These are phyloP conservation scores for Immersiella caudata DNA, from an alignment of 495 filamentous ascomycete genomes.

Conservation along the genomic window DNA sequence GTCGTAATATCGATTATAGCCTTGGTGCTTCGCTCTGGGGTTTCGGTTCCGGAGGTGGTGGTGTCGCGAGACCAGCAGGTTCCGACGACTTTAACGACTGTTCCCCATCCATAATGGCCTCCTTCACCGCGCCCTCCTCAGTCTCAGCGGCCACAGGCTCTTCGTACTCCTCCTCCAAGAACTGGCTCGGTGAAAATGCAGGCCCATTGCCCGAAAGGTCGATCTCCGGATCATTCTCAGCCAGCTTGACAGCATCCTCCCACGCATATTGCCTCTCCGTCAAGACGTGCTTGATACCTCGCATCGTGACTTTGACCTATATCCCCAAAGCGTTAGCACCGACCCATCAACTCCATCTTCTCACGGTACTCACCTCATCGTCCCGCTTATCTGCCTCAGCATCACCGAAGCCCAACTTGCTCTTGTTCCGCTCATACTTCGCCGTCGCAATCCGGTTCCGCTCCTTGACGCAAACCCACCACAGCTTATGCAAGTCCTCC, in stretches of 20 bases:
- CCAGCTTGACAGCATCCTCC: constrained; percentile 77
- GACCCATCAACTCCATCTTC: background rate
- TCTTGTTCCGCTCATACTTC: constrained; percentile 61
- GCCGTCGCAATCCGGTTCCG: constrained; percentile 87
- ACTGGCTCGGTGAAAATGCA: constrained; percentile 51
- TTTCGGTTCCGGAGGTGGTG: constrained; percentile 20
- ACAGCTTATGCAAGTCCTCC: constrained; percentile 89
- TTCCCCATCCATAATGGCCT: constrained; percentile 9
- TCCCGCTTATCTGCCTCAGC: constrained; percentile 63
- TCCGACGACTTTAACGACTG: constrained; percentile 12
- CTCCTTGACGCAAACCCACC: constrained; percentile 95
- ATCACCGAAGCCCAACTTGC: constrained; percentile 69
- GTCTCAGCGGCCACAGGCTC: constrained; percentile 9
- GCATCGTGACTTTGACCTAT: constrained; percentile 72
- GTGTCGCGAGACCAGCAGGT: background rate
- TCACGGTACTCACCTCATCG: constrained; percentile 55
- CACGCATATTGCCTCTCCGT: constrained; percentile 89
- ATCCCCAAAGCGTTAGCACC: constrained; percentile 10
- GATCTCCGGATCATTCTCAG: constrained; percentile 66
- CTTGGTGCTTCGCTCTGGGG: constrained; percentile 25
- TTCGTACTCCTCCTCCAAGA: constrained; percentile 36
- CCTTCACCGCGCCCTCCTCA: constrained; percentile 7
- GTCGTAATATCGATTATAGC: constrained; percentile 25
- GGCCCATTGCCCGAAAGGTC: constrained; percentile 54
- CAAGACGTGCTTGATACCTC: constrained; percentile 77